These are phyloP conservation scores for Telopea speciosissima DNA, from an alignment of 177 flowering plant genomes.

Conservation along the genomic window DNA sequence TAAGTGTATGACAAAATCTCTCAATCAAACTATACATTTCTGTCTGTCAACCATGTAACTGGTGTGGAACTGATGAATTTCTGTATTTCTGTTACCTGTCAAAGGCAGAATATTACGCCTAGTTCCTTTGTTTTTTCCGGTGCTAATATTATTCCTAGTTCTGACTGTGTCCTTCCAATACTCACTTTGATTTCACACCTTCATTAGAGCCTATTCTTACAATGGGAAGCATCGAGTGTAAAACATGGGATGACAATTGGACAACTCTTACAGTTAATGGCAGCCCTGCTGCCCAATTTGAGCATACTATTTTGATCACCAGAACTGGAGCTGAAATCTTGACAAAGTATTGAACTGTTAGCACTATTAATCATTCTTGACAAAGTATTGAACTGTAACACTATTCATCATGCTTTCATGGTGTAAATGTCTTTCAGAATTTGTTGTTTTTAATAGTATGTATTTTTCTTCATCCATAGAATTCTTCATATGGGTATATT, in stretches of 20 bases:
- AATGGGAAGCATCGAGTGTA: slow-evolving; percentile 66
- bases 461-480: not conserved
- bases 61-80: not conserved
- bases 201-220: slow-evolving; percentile 84
- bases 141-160: not conserved
- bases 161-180: not conserved
- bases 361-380: not conserved
- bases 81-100: not conserved
- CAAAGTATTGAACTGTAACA: not conserved
- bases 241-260: slow-evolving; percentile 89
- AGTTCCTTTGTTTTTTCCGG: not conserved
- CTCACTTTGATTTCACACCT: not conserved
- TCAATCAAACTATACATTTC: no score
- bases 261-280: slow-evolving; percentile 85
- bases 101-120: not conserved
- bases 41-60: no score
- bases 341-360: slow-evolving; percentile 40
- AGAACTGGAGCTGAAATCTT: slow-evolving; percentile 81
- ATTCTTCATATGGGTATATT: not conserved
- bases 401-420: not conserved
- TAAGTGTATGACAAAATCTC: no score
- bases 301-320: slow-evolving; percentile 85
- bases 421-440: not conserved
- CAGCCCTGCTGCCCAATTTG: slow-evolving; percentile 84
- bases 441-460: not conserved